phyloP scores from a whole-genome alignment of 2,329 filamentous ascomycete genomes.

The Penicillium sp. region DNA sequence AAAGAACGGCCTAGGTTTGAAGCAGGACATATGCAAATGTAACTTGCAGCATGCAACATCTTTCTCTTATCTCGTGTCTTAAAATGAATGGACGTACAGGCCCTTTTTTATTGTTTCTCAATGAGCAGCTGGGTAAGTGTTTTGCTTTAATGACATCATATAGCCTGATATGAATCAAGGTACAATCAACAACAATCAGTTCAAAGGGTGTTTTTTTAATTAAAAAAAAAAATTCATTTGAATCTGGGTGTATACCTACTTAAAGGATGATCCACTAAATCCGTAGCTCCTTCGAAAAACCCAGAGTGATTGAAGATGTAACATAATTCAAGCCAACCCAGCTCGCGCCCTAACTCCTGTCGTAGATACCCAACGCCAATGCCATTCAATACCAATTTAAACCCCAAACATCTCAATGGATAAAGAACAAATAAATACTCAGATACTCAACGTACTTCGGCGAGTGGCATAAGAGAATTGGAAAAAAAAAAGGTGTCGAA shows the following conservation, averaged over 20 bases:
- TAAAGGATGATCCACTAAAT: background rate
- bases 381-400: background rate
- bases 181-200: too few species aligned
- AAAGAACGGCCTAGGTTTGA: too few species aligned
- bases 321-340: background rate
- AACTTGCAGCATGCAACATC: too few species aligned
- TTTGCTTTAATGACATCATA: too few species aligned
- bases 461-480: background rate
- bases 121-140: too few species aligned
- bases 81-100: too few species aligned
- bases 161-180: too few species aligned
- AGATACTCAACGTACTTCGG: background rate
- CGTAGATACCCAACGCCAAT: background rate
- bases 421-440: background rate
- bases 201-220: background rate
- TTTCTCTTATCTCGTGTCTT: too few species aligned
- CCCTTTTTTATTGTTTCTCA: too few species aligned
- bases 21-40: too few species aligned
- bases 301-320: background rate
- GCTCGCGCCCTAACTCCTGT: background rate
- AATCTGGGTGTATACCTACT: background rate
- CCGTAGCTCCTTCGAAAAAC: background rate
- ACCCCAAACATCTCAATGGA: background rate
- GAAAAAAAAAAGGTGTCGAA: background rate
- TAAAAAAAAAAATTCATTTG: background rate